Conservation (phyloP, 139 green algal genomes). For the Spirogloea muscicola region DNA sequence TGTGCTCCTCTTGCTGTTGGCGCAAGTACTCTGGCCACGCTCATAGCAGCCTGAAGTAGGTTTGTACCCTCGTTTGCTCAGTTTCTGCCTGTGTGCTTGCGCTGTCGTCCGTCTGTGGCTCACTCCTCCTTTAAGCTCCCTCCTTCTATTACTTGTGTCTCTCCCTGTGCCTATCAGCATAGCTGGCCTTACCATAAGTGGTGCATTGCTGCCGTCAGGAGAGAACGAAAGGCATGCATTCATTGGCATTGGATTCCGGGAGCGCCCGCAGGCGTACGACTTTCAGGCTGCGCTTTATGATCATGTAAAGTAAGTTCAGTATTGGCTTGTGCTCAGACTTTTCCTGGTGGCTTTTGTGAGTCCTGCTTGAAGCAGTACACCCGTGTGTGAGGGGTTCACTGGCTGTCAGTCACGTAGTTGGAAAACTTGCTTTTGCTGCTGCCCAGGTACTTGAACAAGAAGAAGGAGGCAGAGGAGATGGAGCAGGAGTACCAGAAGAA, state of each 20-base stretch:
- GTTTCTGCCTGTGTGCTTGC: too few species aligned
- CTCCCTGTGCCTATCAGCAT: background rate
- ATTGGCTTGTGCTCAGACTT: background rate
- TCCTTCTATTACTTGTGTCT: background rate
- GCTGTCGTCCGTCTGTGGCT: background rate
- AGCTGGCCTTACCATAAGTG: background rate
- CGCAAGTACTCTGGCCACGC: too few species aligned
- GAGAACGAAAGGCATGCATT: slow-evolving; percentile 38
- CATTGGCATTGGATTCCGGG: slow-evolving; percentile 40
- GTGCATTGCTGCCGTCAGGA: background rate
- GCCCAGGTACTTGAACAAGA: slow-evolving; percentile 30
- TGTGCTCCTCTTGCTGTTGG: too few species aligned
- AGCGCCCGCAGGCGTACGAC: slow-evolving; percentile 41
- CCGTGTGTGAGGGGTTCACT: too few species aligned
- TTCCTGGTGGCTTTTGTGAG: background rate
- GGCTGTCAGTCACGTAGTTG: background rate
- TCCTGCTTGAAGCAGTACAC: too few species aligned
- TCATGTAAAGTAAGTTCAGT: slow-evolving; percentile 38
- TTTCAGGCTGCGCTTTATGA: slow-evolving; percentile 44
- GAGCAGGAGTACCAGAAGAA: slow-evolving; percentile 13
- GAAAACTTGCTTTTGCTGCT: background rate
- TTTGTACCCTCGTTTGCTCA: too few species aligned
- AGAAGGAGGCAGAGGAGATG: slow-evolving; percentile 44
- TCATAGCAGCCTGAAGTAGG: too few species aligned
- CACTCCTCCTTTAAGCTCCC: background rate